Evolutionary conservation across 257 asterid genomes (phyloP), one percentile per base, ranked within the genome.

Genomic region (Solanum bulbocastanum): DNA sequence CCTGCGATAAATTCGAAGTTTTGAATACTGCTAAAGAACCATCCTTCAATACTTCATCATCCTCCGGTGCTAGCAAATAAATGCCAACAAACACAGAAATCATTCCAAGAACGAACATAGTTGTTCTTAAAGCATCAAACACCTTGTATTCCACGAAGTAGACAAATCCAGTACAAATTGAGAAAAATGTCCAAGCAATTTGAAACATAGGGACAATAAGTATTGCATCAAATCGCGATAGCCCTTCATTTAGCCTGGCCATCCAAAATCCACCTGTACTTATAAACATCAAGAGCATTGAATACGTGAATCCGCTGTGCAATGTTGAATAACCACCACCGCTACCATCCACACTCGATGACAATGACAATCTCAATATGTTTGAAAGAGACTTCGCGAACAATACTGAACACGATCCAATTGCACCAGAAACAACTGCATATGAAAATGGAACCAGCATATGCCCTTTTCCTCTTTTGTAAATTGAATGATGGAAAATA

Each of bases 231-330:
- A 95, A 96, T 84, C 94, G 93, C 42, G 98, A 94, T 83, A 96
- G 87, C 85, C 99, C 99, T 92, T 96, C 97, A 85, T 96, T 95
- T 89, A 96, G 90, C 91, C 98, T 92, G 46, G 99, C 93, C 99
- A 96, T 96, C 99, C 99, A 96, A 92, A 96, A 96, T 85, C 99
- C 99, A 87, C 98, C 99, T 73, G 99, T 96, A 89, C 98, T 94
- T 18, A 95, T 93, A 92, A 95, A 96, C 87, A 94, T 82, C 86
- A 96, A 89, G 85, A 96, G 94, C 94, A 94, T 92, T 71, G 98
- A 95, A 91, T 94, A 96, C 11, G 98, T 96, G 92, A 96, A 96
- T 95, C 97, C 94, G 91, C 92, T 94, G 90, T 94, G 97, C 95
- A 95, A 89, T 13, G 20, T 42, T 91, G 91, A 93, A 90, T 94